Evolutionary conservation across 2,329 filamentous ascomycete genomes (phyloP).

Genomic region (Rutstroemia sp.): DNA sequence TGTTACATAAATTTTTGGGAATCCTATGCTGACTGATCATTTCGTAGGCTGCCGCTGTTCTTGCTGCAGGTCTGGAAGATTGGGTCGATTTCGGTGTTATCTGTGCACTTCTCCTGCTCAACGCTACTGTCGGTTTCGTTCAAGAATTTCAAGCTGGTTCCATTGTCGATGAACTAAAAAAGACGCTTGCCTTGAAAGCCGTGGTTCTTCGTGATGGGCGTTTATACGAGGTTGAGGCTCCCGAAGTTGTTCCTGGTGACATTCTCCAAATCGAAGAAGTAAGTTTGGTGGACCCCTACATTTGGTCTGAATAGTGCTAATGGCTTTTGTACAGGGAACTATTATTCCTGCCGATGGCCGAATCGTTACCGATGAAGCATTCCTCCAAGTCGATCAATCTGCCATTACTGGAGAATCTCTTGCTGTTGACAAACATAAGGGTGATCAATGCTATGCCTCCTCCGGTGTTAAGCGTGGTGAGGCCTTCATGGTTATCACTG

Average conservation of each 20-base stretch:
- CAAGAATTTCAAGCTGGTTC: conserved; percentile 87
- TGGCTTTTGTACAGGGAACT: conserved; percentile 48
- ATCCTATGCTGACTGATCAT: conserved; percentile 2
- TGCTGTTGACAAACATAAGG: conserved; percentile 79
- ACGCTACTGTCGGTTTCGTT: conserved; percentile 78
- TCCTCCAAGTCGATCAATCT: conserved; percentile 87
- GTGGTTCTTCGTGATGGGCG: conserved; percentile 76
- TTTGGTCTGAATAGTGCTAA: conserved; percentile 6
- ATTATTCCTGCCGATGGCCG: conserved; percentile 86
- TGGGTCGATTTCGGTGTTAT: conserved; percentile 96
- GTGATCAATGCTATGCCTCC: conserved; percentile 75
- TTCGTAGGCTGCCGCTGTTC: conserved; percentile 54
- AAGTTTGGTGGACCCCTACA: conserved; percentile 15
- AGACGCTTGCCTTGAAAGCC: conserved; percentile 82
- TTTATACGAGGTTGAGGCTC: conserved; percentile 71
- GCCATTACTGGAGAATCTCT: conserved; percentile 88
- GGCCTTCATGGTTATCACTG: conserved; percentile 73
- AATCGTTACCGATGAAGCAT: conserved; percentile 75
- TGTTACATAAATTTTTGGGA: neutral
- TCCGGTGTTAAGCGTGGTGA: conserved; percentile 88
- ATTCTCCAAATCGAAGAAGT: conserved; percentile 81
- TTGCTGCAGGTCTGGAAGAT: conserved; percentile 76
- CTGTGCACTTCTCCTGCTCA: conserved; percentile 73
- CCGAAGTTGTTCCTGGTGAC: conserved; percentile 82
- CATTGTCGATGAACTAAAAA: conserved; percentile 86